phyloP scores from a whole-genome alignment of 768 basidiomycete genomes.

The Hydnum rufescens region DNA sequence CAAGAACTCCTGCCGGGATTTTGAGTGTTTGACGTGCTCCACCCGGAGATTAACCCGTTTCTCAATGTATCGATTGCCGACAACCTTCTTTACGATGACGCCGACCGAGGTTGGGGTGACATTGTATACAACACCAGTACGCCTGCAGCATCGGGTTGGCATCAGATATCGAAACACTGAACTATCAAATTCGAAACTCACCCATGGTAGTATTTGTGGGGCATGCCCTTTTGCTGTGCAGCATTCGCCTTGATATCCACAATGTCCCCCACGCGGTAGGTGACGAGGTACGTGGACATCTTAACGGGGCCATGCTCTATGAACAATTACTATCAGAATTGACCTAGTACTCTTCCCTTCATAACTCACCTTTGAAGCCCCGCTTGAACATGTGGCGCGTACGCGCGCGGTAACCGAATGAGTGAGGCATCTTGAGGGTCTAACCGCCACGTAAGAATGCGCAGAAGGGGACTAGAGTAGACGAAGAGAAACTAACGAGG shows the following conservation, averaged over 20 bases:
- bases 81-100: conserved; percentile 94
- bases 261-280: conserved; percentile 91
- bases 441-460: background rate
- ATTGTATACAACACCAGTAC: conserved; percentile 97
- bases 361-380: conserved; percentile 73
- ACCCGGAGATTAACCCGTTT: conserved; percentile 97
- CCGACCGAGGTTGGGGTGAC: conserved; percentile 88
- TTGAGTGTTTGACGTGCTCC: conserved; percentile 92
- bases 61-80: conserved; percentile 97
- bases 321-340: background rate
- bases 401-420: conserved; percentile 98
- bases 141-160: conserved; percentile 27
- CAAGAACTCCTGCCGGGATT: conserved; percentile 94
- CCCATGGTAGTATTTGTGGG: conserved; percentile 98
- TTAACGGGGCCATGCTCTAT: conserved; percentile 78
- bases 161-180: background rate
- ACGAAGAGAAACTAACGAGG: background rate
- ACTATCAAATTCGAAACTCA: conserved; percentile 24
- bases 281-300: conserved; percentile 81
- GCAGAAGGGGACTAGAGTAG: background rate
- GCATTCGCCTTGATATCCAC: conserved; percentile 99
- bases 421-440: conserved; percentile 72
- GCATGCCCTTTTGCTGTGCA: conserved; percentile 99
- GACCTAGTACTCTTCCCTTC: background rate
- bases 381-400: conserved; percentile 99